Percentiles rank a stretch among this genome's conserved stretches.
Conservation (phyloP, 768 basidiomycete genomes). For the Galerina sulciceps region DNA sequence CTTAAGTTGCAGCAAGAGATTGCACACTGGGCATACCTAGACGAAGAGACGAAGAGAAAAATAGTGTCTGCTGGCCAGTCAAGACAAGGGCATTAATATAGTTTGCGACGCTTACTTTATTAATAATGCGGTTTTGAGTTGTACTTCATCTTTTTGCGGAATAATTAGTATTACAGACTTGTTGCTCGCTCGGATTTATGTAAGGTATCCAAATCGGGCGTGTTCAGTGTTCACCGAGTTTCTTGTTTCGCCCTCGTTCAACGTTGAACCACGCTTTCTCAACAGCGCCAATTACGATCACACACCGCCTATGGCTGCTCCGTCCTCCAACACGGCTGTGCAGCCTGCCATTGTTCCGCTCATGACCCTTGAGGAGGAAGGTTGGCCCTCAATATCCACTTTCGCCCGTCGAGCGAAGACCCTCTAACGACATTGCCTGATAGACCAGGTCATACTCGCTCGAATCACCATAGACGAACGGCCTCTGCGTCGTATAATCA, state of each 20-base stretch:
- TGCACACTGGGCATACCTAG: slow-evolving; percentile 83
- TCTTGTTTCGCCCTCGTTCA: no score
- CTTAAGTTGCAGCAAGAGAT: slow-evolving; percentile 87
- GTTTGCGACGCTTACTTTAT: neutral
- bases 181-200: neutral
- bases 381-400: slow-evolving; percentile 29
- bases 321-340: slow-evolving; percentile 21
- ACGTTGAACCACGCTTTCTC: no score
- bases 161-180: neutral
- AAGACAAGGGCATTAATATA: slow-evolving; percentile 16
- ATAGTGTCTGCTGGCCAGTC: slow-evolving; percentile 51
- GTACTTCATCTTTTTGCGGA: neutral
- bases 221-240: no score
- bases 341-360: slow-evolving; percentile 42
- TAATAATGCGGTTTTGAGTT: neutral
- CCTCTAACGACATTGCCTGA: slow-evolving; percentile 29
- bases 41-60: slow-evolving; percentile 76
- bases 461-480: slow-evolving; percentile 86
- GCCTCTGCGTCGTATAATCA: slow-evolving; percentile 74
- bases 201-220: neutral
- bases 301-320: slow-evolving; percentile 14
- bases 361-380: slow-evolving; percentile 68
- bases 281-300: no score
- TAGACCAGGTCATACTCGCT: slow-evolving; percentile 80
- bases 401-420: slow-evolving; percentile 15